Percentiles rank a stretch among this genome's conserved stretches.
These are phyloP conservation scores for Paragyromitra xinjiangensis DNA, from an alignment of 495 filamentous ascomycete species.

Conservation along the genomic window DNA sequence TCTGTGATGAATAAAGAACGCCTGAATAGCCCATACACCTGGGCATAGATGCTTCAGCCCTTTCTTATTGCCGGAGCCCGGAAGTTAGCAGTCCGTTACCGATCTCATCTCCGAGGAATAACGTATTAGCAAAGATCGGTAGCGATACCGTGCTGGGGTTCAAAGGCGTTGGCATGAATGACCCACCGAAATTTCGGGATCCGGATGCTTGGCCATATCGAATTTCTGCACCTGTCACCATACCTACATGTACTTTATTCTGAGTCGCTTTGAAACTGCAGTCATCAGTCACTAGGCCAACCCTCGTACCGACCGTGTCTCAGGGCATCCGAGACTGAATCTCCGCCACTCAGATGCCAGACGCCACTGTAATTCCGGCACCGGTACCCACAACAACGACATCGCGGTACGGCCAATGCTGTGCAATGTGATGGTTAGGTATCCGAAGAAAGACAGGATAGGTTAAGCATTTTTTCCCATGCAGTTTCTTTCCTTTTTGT, in stretches of 20 bases:
- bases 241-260: neutral
- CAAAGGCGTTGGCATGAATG: slow-evolving; percentile 13
- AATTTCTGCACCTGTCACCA: slow-evolving; percentile 21
- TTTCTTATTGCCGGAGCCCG: slow-evolving; percentile 2
- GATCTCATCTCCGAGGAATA: slow-evolving; percentile 28
- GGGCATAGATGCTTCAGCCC: neutral
- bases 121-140: slow-evolving; percentile 8
- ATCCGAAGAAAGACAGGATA: slow-evolving; percentile 12
- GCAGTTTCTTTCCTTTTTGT: slow-evolving; percentile 10
- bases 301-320: slow-evolving; percentile 39
- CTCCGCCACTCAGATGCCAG: slow-evolving; percentile 27
- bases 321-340: slow-evolving; percentile 28
- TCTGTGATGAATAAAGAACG: neutral
- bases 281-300: slow-evolving; percentile 21
- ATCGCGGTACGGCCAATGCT: slow-evolving; percentile 20
- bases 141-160: slow-evolving; percentile 30
- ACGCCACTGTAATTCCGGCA: slow-evolving; percentile 28
- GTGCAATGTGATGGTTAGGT: slow-evolving; percentile 1
- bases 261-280: slow-evolving; percentile 14
- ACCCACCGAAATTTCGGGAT: slow-evolving; percentile 14
- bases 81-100: slow-evolving; percentile 16
- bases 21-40: neutral
- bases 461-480: slow-evolving; percentile 9
- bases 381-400: slow-evolving; percentile 4
- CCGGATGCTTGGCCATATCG: slow-evolving; percentile 15